These are phyloP conservation scores for Colletotrichum costaricense DNA, from an alignment of 2,329 filamentous ascomycete species.

Conservation along the genomic window DNA sequence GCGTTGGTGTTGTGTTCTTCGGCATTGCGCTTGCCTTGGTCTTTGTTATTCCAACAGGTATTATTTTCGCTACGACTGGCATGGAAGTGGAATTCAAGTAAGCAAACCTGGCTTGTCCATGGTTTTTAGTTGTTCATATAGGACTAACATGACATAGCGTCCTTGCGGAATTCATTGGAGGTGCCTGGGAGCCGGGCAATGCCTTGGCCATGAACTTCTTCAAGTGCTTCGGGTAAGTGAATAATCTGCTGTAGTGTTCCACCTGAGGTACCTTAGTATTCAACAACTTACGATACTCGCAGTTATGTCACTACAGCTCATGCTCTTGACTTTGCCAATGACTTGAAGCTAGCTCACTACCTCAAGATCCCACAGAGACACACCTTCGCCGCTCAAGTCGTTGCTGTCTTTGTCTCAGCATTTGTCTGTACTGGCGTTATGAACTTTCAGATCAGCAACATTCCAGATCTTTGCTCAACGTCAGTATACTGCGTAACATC, in stretches of 20 bases:
- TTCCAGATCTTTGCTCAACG: slow-evolving; percentile 43
- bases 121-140: too few relatives aligned
- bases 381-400: slow-evolving; percentile 49
- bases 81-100: slow-evolving; percentile 44
- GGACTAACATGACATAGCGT: slow-evolving; percentile 32
- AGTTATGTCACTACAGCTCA: slow-evolving; percentile 48
- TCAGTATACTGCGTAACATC: not conserved
- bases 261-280: too few relatives aligned
- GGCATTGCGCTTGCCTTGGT: slow-evolving; percentile 53
- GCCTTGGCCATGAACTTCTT: slow-evolving; percentile 30
- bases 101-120: not conserved
- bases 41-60: slow-evolving; percentile 57
- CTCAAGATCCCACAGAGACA: slow-evolving; percentile 55
- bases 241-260: accelerated
- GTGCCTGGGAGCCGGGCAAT: slow-evolving; percentile 26
- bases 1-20: slow-evolving; percentile 54
- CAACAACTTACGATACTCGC: slow-evolving; percentile 7
- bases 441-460: slow-evolving; percentile 47
- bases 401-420: slow-evolving; percentile 48
- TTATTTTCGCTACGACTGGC: slow-evolving; percentile 56
- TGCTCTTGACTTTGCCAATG: slow-evolving; percentile 49
- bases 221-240: slow-evolving; percentile 42
- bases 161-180: slow-evolving; percentile 32
- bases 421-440: slow-evolving; percentile 48
- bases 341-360: slow-evolving; percentile 53